Evolutionary conservation across 345 rosid genomes (phyloP).

Genomic region (Boechera stricta): DNA sequence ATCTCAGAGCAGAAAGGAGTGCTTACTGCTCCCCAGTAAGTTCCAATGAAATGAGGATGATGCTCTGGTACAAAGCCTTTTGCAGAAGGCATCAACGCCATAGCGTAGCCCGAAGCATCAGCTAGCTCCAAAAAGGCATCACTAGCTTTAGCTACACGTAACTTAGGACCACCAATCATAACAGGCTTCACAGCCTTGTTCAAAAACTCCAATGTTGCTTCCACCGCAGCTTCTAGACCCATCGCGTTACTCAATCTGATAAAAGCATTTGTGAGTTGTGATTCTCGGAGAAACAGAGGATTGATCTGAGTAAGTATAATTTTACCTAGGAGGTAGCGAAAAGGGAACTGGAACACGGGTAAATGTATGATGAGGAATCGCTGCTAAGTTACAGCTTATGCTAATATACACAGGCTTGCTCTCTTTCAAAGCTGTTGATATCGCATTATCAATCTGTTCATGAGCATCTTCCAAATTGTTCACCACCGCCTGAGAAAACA

Average conservation of each 20-base stretch:
- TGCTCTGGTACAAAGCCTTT: conserved; percentile 28
- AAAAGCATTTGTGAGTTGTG: not conserved
- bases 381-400: conserved; percentile 19
- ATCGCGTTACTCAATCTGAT: conserved; percentile 15
- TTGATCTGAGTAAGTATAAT: not conserved
- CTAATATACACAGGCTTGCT: conserved; percentile 20
- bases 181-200: conserved; percentile 26
- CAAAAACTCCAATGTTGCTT: conserved; percentile 25
- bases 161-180: conserved; percentile 26
- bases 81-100: conserved; percentile 25
- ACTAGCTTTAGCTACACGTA: conserved; percentile 17
- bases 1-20: conserved; percentile 55
- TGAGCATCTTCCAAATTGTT: conserved; percentile 27
- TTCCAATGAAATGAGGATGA: conserved; percentile 22
- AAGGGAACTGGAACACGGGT: conserved; percentile 6
- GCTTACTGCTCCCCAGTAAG: conserved; percentile 38
- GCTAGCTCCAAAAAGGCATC: conserved; percentile 18
- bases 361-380: conserved; percentile 21
- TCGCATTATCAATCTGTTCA: conserved; percentile 10
- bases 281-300: not conserved
- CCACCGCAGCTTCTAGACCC: conserved; percentile 20
- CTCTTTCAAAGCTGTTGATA: conserved; percentile 25
- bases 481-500: conserved; percentile 22
- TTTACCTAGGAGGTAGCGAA: conserved; percentile 10
- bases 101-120: conserved; percentile 18